Evolutionary conservation across 495 filamentous ascomycete genomes (phyloP).

Genomic region (Tuber borchii): DNA sequence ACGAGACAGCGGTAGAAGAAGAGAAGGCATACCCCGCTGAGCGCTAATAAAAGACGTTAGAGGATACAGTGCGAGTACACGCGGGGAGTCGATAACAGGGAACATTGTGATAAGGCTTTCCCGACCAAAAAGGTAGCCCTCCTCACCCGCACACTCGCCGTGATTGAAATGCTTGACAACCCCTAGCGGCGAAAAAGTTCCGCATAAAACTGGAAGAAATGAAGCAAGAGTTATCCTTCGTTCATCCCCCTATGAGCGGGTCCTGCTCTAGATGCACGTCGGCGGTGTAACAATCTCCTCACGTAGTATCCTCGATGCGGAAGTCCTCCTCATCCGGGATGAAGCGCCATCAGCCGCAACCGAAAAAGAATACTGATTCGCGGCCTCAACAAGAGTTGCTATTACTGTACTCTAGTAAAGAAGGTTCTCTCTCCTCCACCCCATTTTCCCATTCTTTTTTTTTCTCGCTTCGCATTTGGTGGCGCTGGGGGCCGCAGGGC

Average conservation of each 20-base stretch:
- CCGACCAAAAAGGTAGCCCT: not conserved
- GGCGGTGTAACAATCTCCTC: not conserved
- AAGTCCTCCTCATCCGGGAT: not conserved
- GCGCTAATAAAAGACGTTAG: slow-evolving; percentile 1
- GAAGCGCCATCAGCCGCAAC: not conserved
- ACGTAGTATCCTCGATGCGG: not conserved
- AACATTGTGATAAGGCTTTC: not conserved
- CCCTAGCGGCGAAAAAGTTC: not conserved
- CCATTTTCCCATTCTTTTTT: not conserved
- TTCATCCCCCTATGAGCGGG: not conserved
- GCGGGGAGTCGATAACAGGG: not conserved
- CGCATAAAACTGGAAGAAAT: not conserved
- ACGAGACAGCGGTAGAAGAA: slow-evolving; percentile 1
- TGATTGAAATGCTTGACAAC: not conserved
- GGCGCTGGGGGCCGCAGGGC: not conserved
- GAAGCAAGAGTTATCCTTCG: not conserved
- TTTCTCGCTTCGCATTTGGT: not conserved
- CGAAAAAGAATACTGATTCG: slow-evolving; percentile 8
- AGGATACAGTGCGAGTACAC: not conserved
- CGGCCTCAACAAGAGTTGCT: not conserved
- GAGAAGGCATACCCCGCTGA: not conserved
- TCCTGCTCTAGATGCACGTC: slow-evolving; percentile 2
- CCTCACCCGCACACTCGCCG: not conserved
- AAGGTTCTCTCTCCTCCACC: not conserved
- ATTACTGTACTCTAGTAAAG: slow-evolving; percentile 11